Evolutionary conservation across 257 asterid species (phyloP), one percentile per base, ranked within the genome.

Genomic region (Knoxia roxburghii): DNA sequence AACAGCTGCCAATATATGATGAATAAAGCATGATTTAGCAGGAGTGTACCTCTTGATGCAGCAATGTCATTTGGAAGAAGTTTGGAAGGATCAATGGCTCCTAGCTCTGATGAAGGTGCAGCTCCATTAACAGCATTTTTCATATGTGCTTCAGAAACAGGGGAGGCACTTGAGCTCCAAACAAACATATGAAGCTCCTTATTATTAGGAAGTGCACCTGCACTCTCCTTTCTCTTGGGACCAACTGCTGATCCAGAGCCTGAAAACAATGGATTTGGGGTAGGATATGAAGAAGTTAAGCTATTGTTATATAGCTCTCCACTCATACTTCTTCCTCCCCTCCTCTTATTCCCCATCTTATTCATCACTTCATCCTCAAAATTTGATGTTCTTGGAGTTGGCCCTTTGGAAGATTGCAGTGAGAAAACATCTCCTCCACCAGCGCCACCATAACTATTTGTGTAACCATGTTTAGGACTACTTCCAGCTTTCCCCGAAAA

Each of bases 141-240:
- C 79, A 84, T 75, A 37, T 87, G 76, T 4, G 83, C 95, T 50
- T 89, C 96, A 0, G 98, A 89, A 3, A 86, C 94, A 4, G 98
- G 98, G 4, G 98, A 89, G 41, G 98, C 91, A 68, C 95, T 89
- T 49, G 96, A 92, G 62, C 97, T 92, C 97, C 97, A 92, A 41
- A 92, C 96, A 70, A 86, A 89, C 96, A 92, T 89, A 54, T 92
- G 96, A 32, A 89, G 88, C 69, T 92, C 95, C 78, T 91, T 91
- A 20, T 91, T 91, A 20, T 80, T 83, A 0, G 86, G 79, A 53
- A 14, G 15, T 51, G 74, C 70, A 21, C 74, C 72, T 6, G 74
- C 79, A 66, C 79, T 73, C 29, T 88, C 97, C 78, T 86, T 86
- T 37, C 81, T 86, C 84, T 83, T 79, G 0, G 70, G 80, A 1